Base-by-base conservation (phyloP, 257 asterid genomes). In the Verbena officinalis region DNA sequence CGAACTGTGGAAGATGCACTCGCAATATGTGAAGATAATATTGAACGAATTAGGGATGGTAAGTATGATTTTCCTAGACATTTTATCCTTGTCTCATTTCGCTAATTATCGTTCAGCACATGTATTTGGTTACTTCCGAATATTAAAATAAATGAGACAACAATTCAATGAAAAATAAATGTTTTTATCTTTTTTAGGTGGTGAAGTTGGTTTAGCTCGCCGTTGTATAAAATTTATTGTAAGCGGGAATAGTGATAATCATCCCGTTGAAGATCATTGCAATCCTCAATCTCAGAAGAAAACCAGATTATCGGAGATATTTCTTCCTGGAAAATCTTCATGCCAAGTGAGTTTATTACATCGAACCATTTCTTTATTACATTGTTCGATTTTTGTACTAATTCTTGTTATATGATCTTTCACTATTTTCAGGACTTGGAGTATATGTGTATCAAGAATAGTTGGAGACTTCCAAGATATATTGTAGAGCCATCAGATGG, bases 391-490 rank as follows among this genome's bases (percentile, higher is more conserved):
- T 27, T 27, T 27, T 5, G 33, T 27, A 27, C 2, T 27, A 27
- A 5, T 27, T 46, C 34, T 16, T 2, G 2, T 33, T 34, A 8
- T 22, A 33, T 1, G 14, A 38, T 60, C 12, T 48, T 56, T 7
- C n/a, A 34, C 67, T 48, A n/a, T n/a, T 61, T 22, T 67, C 70
- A 80, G 89, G 80, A 75, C 62, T 44, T 83, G 79, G 79, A 75
- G 64, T 65, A 36, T 17, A 65, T 42, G 14, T 73, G 86, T 65
- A 3, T 14, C 16, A 68, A 23, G 64, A 83, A 83, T 49, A 73
- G 64, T 45, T 83, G 86, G 86, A 57, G 70, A 22, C 50, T 75
- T 17, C 86, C 89, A 0, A 60, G 64, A 67, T 80, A 77, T 48
- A n/a, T 24, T 10, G 15, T 71, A 5, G 63, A 52, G 43, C 75